Evolutionary conservation across 257 asterid species (phyloP).

Genomic region (Verbascum thapsus): DNA sequence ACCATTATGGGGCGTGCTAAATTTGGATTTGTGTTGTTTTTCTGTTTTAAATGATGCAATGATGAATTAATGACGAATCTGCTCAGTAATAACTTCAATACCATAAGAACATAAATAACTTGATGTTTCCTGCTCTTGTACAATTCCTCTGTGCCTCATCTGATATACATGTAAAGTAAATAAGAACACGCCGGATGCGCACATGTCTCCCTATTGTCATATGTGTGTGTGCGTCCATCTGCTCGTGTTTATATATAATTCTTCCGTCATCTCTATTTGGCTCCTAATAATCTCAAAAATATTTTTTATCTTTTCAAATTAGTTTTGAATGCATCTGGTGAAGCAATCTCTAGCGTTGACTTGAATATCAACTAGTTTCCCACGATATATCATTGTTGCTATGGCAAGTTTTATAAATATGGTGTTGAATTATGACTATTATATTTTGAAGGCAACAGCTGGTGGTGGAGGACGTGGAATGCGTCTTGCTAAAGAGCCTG

Average conservation of each 20-base stretch:
- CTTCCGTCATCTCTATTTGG: neutral
- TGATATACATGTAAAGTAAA: too few relatives aligned
- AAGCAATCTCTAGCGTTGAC: constrained; percentile 22
- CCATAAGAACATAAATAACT: too few relatives aligned
- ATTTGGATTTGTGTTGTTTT: too few relatives aligned
- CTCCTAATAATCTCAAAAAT: neutral
- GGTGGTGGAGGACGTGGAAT: constrained; percentile 99
- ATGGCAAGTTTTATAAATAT: constrained; percentile 6
- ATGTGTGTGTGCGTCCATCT: too few relatives aligned
- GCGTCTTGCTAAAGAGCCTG: constrained; percentile 97
- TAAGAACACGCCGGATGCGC: too few relatives aligned
- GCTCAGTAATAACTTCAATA: too few relatives aligned
- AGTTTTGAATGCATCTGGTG: neutral
- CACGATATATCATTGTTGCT: neutral
- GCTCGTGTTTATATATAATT: neutral
- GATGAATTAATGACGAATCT: too few relatives aligned
- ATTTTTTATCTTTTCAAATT: neutral
- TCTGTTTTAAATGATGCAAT: too few relatives aligned
- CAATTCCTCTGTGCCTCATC: too few relatives aligned
- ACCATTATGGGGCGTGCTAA: neutral
- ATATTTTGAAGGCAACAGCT: constrained; percentile 82
- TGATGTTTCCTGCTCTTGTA: too few relatives aligned
- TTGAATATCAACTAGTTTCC: constrained; percentile 5
- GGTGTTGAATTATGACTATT: constrained; percentile 31
- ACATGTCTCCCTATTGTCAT: too few relatives aligned